Evolutionary conservation across 345 rosid species (phyloP).

Genomic region (Nasturtium officinale): DNA sequence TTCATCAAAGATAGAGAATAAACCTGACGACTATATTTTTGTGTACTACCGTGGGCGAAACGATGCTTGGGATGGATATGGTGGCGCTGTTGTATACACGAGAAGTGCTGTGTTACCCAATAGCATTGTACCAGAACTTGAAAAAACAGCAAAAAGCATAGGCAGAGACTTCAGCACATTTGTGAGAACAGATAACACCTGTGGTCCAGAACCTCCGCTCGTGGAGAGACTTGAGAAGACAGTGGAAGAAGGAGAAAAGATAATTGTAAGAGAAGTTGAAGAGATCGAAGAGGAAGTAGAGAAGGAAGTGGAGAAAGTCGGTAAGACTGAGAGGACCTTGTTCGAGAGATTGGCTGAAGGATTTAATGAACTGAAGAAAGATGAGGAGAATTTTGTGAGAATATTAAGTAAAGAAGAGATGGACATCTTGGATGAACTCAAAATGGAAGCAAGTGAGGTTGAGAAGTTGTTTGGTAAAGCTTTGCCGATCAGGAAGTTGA

Average conservation of each 20-base stretch:
- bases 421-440: conserved; percentile 62
- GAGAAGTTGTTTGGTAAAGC: conserved; percentile 79
- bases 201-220: conserved; percentile 91
- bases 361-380: conserved; percentile 63
- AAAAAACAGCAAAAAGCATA: conserved; percentile 72
- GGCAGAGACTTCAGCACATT: conserved; percentile 82
- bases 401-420: conserved; percentile 76
- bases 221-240: conserved; percentile 90
- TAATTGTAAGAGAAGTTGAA: conserved; percentile 69
- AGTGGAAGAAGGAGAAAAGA: conserved; percentile 83
- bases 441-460: conserved; percentile 84
- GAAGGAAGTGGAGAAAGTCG: conserved; percentile 59
- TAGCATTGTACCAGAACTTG: conserved; percentile 79
- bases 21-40: conserved; percentile 72
- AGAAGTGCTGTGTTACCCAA: conserved; percentile 73
- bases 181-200: conserved; percentile 68
- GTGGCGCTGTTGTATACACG: conserved; percentile 92
- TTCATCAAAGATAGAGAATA: conserved; percentile 75
- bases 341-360: conserved; percentile 78
- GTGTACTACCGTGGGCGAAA: conserved; percentile 88
- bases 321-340: conserved; percentile 67
- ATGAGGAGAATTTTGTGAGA: conserved; percentile 67
- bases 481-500: conserved; percentile 69
- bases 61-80: conserved; percentile 99
- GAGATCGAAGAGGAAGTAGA: conserved; percentile 52